Evolutionary conservation across 2,329 filamentous ascomycete species (phyloP), one percentile per base, ranked within the genome.

Genomic region (Epichloe brachyelytri): DNA sequence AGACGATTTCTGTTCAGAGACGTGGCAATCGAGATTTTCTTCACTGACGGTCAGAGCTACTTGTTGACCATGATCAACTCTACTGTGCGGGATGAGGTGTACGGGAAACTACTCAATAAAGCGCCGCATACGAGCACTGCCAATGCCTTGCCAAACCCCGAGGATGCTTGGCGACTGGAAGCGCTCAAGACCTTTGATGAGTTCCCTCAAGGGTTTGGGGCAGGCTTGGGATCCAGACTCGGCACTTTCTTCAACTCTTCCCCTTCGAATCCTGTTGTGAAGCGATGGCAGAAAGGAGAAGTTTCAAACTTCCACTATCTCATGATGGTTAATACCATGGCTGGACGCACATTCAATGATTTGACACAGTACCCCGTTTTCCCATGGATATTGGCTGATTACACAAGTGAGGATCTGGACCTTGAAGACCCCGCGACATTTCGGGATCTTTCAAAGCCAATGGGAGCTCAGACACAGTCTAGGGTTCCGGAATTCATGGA

Each of bases 291-390:
- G 53, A 85, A 83, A 63, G 93, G 94, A 12, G 93, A 98, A 61
- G 88, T 97, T 47, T 97, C 91, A 14, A 98, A 98, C 65, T 98
- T 98, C 61, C 89, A 97, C 66, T 98, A 98, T 63, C 78, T 98
- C 37, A 98, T 98, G 91, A 82, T 96, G 54, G 83, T 98, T 62
- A 98, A 98, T 63, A 97, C 93, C 0, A 88, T 98, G 78, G 94
- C 94, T 30, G 93, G 93, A 2, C 78, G 93, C 49, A 97, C 93
- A 0, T 98, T 98, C 71, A 98, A 98, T 62, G 93, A 98, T 63
- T 74, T 98, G 17, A 98, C 93, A 0, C 94, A 98, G 61, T 98
- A 98, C 61, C 93, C 93, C 0, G 90, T 98, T 17, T 98, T 98
- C 57, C 93, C 93, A 0, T 98, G 93, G 93, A 84, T 98, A 3